Evolutionary conservation across 345 rosid species (phyloP).

Genomic region (Populus tremula): DNA sequence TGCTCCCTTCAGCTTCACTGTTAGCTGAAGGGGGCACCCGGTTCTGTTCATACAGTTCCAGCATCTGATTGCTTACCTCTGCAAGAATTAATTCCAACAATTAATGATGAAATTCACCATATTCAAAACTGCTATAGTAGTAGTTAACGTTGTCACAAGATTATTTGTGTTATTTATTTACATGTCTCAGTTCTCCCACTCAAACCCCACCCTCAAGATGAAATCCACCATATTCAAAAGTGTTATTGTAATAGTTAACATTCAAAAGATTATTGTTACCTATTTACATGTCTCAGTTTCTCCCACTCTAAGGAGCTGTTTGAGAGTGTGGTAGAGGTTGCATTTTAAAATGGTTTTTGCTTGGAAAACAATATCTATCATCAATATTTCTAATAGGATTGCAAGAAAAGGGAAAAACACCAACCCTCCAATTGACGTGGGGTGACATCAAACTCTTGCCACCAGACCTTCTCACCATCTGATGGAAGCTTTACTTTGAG

Average conservation of each 20-base stretch:
- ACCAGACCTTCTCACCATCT: conserved; percentile 69
- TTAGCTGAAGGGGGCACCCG: conserved; percentile 15
- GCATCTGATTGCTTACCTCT: conserved; percentile 36
- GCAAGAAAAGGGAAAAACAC: conserved; percentile 9
- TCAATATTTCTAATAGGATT: not conserved
- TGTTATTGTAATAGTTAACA: too few relatives aligned
- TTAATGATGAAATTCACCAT: not conserved
- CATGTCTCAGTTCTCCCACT: not conserved
- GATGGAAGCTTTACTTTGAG: conserved; percentile 73
- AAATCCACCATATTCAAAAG: not conserved
- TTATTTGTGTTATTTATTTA: too few relatives aligned
- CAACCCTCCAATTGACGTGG: conserved; percentile 45
- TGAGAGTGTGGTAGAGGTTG: too few relatives aligned
- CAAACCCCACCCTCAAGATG: not conserved
- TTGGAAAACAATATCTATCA: not conserved
- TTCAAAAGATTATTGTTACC: too few relatives aligned
- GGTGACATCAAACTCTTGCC: conserved; percentile 46
- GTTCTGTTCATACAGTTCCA: conserved; percentile 32
- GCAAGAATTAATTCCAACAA: conserved; percentile 5
- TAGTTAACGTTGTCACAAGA: not conserved
- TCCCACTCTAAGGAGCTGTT: too few relatives aligned
- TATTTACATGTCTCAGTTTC: not conserved
- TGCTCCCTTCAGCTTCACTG: conserved; percentile 27
- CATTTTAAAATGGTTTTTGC: too few relatives aligned
- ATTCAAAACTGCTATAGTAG: not conserved